Percentiles rank a stretch among this genome's conserved stretches.
Conservation (phyloP, 352 stramenopile genomes). For the Thraustochytrium sp. region DNA sequence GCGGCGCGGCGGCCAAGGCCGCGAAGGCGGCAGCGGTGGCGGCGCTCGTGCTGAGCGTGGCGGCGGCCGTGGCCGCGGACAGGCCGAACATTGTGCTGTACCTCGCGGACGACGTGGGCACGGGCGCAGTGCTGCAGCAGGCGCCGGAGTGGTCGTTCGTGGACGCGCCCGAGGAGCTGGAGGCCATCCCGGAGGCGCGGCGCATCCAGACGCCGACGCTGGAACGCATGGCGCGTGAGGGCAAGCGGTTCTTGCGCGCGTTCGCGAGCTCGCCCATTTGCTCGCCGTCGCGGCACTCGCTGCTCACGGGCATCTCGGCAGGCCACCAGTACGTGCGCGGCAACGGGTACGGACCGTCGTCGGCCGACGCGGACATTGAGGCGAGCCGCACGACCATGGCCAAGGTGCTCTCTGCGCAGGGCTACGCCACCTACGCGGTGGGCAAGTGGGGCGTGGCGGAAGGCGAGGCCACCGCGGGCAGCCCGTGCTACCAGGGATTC, state of each 20-base stretch:
- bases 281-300: constrained; percentile 7
- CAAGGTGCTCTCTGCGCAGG: neutral
- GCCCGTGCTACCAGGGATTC: constrained; percentile 25
- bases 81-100: constrained; percentile 14
- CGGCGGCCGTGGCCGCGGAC: neutral
- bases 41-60: neutral
- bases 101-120: constrained; percentile 10
- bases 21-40: neutral
- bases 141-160: constrained; percentile 12
- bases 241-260: neutral
- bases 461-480: neutral
- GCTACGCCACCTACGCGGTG: constrained; percentile 27
- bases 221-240: neutral
- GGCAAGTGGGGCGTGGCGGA: constrained; percentile 20
- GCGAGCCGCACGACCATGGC: neutral
- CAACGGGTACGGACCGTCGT: neutral
- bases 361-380: neutral
- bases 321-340: constrained; percentile 1
- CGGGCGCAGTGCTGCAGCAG: neutral
- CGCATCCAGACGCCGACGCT: constrained; percentile 21
- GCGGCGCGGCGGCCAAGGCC: no score
- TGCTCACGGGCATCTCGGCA: constrained; percentile 34
- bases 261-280: constrained; percentile 39
- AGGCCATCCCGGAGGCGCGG: constrained; percentile 1
- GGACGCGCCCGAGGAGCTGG: neutral